Conservation (phyloP, 176 grass and related monocot genomes). For the Triticum dicoccoides region DNA sequence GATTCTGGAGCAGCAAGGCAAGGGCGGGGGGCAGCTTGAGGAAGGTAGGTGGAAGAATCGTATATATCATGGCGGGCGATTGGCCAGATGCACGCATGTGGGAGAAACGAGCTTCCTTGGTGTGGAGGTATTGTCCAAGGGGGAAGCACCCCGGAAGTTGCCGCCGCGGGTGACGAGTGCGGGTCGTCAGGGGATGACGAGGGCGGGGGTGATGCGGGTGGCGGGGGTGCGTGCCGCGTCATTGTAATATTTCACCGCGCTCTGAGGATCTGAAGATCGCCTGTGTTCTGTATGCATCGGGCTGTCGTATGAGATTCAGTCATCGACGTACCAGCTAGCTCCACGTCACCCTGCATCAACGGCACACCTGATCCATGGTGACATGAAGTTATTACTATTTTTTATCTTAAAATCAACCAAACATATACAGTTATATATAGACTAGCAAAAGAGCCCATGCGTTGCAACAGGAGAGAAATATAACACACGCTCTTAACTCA, state of each 20-base stretch:
- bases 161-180: not conserved
- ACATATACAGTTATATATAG: too few species aligned
- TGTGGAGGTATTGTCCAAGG: slow-evolving; percentile 12
- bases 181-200: not conserved
- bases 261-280: not conserved
- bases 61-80: not conserved
- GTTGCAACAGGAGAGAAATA: too few species aligned
- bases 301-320: not conserved
- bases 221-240: not conserved
- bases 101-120: not conserved
- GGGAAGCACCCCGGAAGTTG: slow-evolving; percentile 36
- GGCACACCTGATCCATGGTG: not conserved
- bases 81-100: not conserved
- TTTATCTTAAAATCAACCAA: too few species aligned
- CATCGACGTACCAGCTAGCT: not conserved
- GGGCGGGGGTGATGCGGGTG: not conserved
- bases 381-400: not conserved
- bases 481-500: too few species aligned
- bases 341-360: not conserved
- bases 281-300: not conserved
- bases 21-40: not conserved
- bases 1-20: not conserved
- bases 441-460: too few species aligned
- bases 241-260: not conserved
- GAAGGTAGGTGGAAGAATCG: not conserved